Evolutionary conservation across 139 green algal genomes (phyloP), one percentile per base, ranked within the genome.

Genomic region (Asterochloris sp.): DNA sequence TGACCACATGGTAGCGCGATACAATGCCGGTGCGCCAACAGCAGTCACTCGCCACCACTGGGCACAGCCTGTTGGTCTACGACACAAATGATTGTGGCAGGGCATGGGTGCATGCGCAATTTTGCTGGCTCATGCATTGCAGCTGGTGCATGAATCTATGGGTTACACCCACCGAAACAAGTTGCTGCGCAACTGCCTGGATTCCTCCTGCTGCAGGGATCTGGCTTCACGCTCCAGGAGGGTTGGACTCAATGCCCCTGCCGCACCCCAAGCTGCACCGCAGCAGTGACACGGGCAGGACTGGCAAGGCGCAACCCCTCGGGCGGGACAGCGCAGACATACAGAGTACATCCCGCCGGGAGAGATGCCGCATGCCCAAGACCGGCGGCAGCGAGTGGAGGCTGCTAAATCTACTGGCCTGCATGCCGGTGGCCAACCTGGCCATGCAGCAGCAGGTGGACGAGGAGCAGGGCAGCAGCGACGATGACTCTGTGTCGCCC

Each of bases 1-100:
- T n/a, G 67, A 83, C 12, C 83, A 86, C 61, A 24, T 83, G 13
- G 27, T 86, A 4, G 60, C 60, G 10, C 73, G 80, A n/a, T 84
- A 84, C 80, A 84, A 77, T 63, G 71, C 71, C 23, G 80, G 80
- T 54, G 38, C 2, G 38, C 38, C 38, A 10, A 54, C 38, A 10
- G 38, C 38, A 6, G 4, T 6, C 2, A 54, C 38, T 6, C 6
- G 11, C 69, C 68, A 64, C 83, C 61, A 67, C n/a, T 12, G 69
- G 63, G 4, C 73, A 83, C 80, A 69, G 54, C 60, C 24, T 66
- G 13, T 69, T 69, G 17, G 61, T 84, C 24, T 84, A 74, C 60
- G 38, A 27, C 13, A 54, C 67, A 68, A 27, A 29, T 83, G 64
- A 19, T 28, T 11, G 78, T 28, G 12, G 78, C 64, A 21, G 28